Percentiles rank a stretch among this genome's conserved stretches.
Evolutionary conservation across 345 rosid genomes (phyloP).

Genomic region (Draba incana): DNA sequence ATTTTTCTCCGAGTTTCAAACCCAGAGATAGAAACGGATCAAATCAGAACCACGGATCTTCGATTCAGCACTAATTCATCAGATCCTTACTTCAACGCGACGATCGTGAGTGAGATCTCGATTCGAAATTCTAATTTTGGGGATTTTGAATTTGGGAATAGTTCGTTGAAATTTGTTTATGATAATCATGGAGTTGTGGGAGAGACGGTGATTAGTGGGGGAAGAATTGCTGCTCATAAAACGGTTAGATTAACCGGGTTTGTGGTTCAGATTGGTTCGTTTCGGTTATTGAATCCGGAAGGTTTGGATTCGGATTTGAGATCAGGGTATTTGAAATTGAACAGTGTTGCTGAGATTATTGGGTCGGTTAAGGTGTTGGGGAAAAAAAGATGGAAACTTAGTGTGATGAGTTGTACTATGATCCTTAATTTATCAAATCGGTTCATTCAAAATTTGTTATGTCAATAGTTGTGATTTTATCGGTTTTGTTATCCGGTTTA

Average conservation of each 20-base stretch:
- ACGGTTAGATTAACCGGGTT: slow-evolving; percentile 43
- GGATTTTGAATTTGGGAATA: slow-evolving; percentile 42
- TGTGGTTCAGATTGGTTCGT: slow-evolving; percentile 45
- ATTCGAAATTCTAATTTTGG: slow-evolving; percentile 58
- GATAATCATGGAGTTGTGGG: slow-evolving; percentile 44
- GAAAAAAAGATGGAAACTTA: slow-evolving; percentile 19
- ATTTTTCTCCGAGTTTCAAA: slow-evolving; percentile 42
- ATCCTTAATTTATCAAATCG: slow-evolving; percentile 32
- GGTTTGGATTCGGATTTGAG: slow-evolving; percentile 44
- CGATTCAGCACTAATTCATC: slow-evolving; percentile 24
- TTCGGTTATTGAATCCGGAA: slow-evolving; percentile 22
- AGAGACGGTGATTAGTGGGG: slow-evolving; percentile 30
- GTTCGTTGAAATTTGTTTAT: slow-evolving; percentile 39
- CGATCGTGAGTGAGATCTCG: slow-evolving; percentile 45
- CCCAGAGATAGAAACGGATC: slow-evolving; percentile 41
- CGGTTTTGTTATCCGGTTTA: slow-evolving; percentile 22
- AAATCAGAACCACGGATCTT: slow-evolving; percentile 37
- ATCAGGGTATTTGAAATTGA: slow-evolving; percentile 52
- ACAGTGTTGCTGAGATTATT: slow-evolving; percentile 42
- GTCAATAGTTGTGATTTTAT: slow-evolving; percentile 17
- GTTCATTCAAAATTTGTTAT: slow-evolving; percentile 38
- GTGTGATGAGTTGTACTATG: slow-evolving; percentile 42
- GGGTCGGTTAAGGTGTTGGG: slow-evolving; percentile 49
- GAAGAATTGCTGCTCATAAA: slow-evolving; percentile 47
- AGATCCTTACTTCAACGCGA: slow-evolving; percentile 43